Base-by-base conservation (phyloP, 2,329 filamentous ascomycete species). In the Gnomoniopsis smithogilvyi region DNA sequence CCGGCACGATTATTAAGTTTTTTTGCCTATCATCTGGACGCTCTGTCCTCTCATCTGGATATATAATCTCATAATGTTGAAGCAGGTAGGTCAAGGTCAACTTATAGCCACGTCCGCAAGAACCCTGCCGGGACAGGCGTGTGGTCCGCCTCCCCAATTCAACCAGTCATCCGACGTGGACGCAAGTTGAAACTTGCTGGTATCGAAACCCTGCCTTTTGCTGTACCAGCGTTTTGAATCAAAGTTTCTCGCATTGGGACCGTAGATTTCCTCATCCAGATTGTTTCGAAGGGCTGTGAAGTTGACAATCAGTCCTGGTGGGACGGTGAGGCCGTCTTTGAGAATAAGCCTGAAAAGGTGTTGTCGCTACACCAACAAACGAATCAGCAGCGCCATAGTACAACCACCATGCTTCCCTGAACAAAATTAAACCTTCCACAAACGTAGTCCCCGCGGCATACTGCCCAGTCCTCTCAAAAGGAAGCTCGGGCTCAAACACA, bases 41-140 rank as follows among this genome's bases (percentile, higher is more conserved):
- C 34, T 38, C 34, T 15, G 8, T 38, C 8, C 34, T 10, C 8
- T 15, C 34, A 8, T 38, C 34, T 15, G 10, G 10, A 38, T 38
- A 38, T 15, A 8, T 8, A 38, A 38, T 38, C 8, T 38, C 34
- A 38, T 10, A 38, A 15, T 38, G 8, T 15, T 38, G 10, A 38
- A 38, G 8, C 34, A 38, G 34, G 34, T 15, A 38, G 10, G 15
- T 15, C 34, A 38, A 38, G 15, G 15, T 38, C 34, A 38, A 15
- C 34, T 38, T 38, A 38, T 83, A 63, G 72, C 17, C 14, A 50
- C 24, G 12, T 33, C 34, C 34, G 34, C 34, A 8, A 38, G 8
- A 8, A 8, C 8, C 34, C 65, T 61, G 33, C 66, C 63, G 15
- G 66, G 64, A 15, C 66, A 67, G 12, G 63, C 62, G 34, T 66